These are phyloP conservation scores for Leishmania tropica DNA, from an alignment of 208 protist species.

Conservation along the genomic window DNA sequence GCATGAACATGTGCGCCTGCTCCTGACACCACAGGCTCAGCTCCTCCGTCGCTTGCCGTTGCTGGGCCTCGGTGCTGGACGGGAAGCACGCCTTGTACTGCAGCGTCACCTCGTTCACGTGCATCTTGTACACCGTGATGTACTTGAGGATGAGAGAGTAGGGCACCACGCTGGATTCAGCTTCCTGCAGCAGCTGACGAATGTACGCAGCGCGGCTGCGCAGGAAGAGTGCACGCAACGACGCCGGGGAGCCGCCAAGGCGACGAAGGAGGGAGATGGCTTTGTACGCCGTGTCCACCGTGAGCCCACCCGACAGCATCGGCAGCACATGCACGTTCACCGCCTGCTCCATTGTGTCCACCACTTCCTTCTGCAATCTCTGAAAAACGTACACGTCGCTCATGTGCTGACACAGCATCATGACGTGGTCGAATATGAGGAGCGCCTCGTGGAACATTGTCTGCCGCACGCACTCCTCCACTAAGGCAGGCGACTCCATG, in stretches of 20 bases:
- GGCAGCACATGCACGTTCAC: constrained; percentile 61
- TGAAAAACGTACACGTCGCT: constrained; percentile 35
- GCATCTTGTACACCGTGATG: constrained; percentile 76
- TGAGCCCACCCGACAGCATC: constrained; percentile 57
- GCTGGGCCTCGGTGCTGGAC: constrained; percentile 23
- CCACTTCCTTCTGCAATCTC: constrained; percentile 32
- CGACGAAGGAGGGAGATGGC: constrained; percentile 61
- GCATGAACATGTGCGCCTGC: constrained; percentile 50
- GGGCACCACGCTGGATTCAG: constrained; percentile 41
- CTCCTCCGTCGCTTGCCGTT: constrained; percentile 12
- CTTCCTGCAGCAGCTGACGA: constrained; percentile 43
- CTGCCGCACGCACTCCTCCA: constrained; percentile 68
- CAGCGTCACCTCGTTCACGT: constrained; percentile 71
- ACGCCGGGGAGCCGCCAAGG: constrained; percentile 39
- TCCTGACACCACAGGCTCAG: constrained; percentile 55
- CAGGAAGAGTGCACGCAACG: constrained; percentile 64
- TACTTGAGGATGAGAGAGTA: constrained; percentile 66
- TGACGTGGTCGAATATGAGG: constrained; percentile 72
- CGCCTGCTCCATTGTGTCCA: constrained; percentile 36
- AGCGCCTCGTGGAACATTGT: constrained; percentile 87
- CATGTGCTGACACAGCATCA: constrained; percentile 41
- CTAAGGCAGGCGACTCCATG: constrained; percentile 65
- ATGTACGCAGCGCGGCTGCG: constrained; percentile 50
- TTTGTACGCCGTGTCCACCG: constrained; percentile 71
- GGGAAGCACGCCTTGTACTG: constrained; percentile 82